Evolutionary conservation across 352 stramenopile species (phyloP).

Genomic region (Pythium vanterpoolii): DNA sequence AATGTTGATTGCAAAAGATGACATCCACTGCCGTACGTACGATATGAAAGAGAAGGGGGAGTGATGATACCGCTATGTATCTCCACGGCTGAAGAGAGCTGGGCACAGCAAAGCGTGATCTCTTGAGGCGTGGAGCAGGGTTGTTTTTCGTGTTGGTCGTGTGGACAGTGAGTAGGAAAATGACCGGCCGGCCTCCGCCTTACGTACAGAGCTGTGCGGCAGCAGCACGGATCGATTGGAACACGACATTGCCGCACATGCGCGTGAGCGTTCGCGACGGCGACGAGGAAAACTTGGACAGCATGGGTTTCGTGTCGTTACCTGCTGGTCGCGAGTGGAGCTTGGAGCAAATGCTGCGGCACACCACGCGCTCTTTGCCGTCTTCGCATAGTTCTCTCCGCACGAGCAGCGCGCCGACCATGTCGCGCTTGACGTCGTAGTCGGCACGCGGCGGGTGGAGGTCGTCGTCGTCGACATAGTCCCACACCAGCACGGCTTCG

Average conservation of each 20-base stretch:
- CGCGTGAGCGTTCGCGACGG: conserved; percentile 12
- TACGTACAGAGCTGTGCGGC: conserved; percentile 7
- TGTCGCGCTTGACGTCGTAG: conserved; percentile 27
- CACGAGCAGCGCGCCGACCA: conserved; percentile 20
- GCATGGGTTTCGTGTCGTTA: background rate
- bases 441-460: conserved; percentile 24
- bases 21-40: no score
- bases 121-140: background rate
- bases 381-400: conserved; percentile 26
- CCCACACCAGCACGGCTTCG: conserved; percentile 32
- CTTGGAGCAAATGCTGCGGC: conserved; percentile 58
- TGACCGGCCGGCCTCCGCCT: background rate
- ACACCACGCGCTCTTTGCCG: conserved; percentile 38
- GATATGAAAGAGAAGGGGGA: background rate
- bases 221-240: conserved; percentile 39
- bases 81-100: background rate
- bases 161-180: no score
- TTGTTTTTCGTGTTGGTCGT: no score
- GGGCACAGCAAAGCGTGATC: background rate
- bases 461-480: conserved; percentile 36
- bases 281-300: conserved; percentile 18
- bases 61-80: background rate
- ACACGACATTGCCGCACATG: conserved; percentile 41
- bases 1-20: no score
- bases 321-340: conserved; percentile 14